Evolutionary conservation across 257 asterid genomes (phyloP).

Genomic region (Solanum paucissectum): DNA sequence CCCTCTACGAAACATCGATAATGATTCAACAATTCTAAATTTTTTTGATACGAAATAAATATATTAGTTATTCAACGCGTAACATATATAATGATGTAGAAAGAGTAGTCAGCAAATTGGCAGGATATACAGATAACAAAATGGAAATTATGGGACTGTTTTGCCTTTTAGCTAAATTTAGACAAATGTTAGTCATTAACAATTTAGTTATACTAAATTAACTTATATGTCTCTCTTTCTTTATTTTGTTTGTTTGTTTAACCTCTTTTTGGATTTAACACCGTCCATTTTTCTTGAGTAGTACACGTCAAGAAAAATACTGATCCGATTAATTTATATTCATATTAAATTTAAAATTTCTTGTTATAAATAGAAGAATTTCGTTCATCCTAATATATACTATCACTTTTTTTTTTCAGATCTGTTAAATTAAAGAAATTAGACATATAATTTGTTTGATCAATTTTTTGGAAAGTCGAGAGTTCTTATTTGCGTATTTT

Average conservation of each 20-base stretch:
- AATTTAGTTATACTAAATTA: neutral
- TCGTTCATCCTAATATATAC: neutral
- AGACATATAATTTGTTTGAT: neutral
- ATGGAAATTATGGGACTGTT: neutral
- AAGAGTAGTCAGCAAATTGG: neutral
- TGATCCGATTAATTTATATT: fast-evolving
- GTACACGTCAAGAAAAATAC: neutral
- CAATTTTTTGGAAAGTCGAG: neutral
- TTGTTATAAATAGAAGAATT: neutral
- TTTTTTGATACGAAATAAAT: neutral
- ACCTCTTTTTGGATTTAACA: neutral
- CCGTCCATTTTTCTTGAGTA: neutral
- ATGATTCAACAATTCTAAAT: no score
- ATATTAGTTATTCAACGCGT: neutral
- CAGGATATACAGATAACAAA: neutral
- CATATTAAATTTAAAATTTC: fast-evolving
- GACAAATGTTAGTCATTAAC: neutral
- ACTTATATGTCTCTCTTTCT: neutral
- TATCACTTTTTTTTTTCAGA: neutral
- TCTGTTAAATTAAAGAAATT: neutral
- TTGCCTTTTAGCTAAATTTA: neutral
- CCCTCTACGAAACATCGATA: neutral
- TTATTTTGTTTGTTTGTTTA: neutral
- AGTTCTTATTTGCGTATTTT: neutral
- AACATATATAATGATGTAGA: neutral